Percentiles rank a stretch among this genome's conserved stretches.
Conservation (phyloP, 2,329 filamentous ascomycete genomes). For the Hansfordia pulvinata region DNA sequence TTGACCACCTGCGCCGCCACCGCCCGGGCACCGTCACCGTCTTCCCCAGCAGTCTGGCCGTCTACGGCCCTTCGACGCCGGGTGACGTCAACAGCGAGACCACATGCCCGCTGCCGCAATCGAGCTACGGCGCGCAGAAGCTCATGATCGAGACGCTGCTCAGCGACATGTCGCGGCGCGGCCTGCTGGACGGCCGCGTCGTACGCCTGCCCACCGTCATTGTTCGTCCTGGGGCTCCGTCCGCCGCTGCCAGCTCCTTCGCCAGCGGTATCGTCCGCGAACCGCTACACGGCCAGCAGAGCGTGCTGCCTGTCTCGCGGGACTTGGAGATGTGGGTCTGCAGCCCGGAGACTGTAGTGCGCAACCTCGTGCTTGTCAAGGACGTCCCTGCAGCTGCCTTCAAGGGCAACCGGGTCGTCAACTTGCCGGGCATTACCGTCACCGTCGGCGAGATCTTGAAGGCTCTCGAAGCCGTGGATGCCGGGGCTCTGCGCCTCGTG, state of each 20-base stretch:
- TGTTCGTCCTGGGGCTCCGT: slow-evolving; percentile 44
- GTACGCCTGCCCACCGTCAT: slow-evolving; percentile 47
- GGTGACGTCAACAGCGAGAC: slow-evolving; percentile 27
- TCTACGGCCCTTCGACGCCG: slow-evolving; percentile 40
- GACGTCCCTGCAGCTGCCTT: slow-evolving; percentile 23
- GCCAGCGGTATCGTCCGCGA: slow-evolving; percentile 49
- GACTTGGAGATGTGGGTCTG: slow-evolving; percentile 31
- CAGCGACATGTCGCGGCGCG: slow-evolving; percentile 36
- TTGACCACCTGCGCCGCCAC: slow-evolving; percentile 32
- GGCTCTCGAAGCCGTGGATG: slow-evolving; percentile 31
- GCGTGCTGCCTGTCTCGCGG: slow-evolving; percentile 27
- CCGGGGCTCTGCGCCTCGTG: slow-evolving; percentile 28
- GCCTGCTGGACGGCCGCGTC: slow-evolving; percentile 40
- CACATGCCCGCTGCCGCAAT: slow-evolving; percentile 36
- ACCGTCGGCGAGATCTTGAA: slow-evolving; percentile 38
- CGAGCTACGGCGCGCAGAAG: slow-evolving; percentile 48
- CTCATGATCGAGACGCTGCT: slow-evolving; percentile 45
- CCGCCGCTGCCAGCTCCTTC: slow-evolving; percentile 46
- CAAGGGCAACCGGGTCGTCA: slow-evolving; percentile 29
- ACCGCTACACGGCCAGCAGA: slow-evolving; percentile 32
- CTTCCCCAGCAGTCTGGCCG: slow-evolving; percentile 44
- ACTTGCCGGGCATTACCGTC: slow-evolving; percentile 36
- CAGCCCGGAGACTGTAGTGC: slow-evolving; percentile 28
- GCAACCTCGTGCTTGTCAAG: slow-evolving; percentile 29
- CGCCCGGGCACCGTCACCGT: slow-evolving; percentile 38